Evolutionary conservation across 208 protist species (phyloP).

Genomic region (Angomonas ambiguus): DNA sequence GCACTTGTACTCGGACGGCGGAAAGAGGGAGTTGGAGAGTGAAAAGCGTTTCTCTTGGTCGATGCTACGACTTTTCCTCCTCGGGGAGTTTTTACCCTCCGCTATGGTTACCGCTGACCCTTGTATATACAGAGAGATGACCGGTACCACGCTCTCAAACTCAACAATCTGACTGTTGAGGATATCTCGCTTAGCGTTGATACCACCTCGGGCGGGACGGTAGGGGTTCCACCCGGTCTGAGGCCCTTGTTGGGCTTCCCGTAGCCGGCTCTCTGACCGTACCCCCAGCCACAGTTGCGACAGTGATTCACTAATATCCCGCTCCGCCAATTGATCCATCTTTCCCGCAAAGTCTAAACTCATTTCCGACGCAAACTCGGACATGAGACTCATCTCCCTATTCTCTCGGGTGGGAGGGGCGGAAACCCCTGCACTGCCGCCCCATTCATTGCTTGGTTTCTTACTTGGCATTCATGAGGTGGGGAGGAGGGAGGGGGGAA

Average conservation of each 20-base stretch:
- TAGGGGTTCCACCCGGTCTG: slow-evolving; percentile 75
- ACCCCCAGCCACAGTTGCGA: slow-evolving; percentile 34
- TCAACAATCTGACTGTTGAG: slow-evolving; percentile 72
- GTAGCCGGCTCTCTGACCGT: slow-evolving; percentile 36
- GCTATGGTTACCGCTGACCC: slow-evolving; percentile 15
- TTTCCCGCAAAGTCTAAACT: slow-evolving; percentile 38
- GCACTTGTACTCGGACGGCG: slow-evolving; percentile 6
- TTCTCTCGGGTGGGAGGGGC: not conserved
- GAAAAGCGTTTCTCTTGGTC: not conserved
- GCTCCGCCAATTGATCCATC: slow-evolving; percentile 40
- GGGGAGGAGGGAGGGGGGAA: no score
- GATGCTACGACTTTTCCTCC: not conserved
- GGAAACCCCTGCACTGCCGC: not conserved
- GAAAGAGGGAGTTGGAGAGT: slow-evolving; percentile 1
- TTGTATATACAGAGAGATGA: slow-evolving; percentile 37
- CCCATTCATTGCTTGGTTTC: not conserved
- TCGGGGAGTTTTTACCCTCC: not conserved
- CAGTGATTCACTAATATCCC: slow-evolving; percentile 37
- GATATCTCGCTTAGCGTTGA: slow-evolving; percentile 43
- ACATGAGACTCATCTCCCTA: not conserved
- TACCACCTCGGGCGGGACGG: slow-evolving; percentile 44
- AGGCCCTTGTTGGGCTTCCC: slow-evolving; percentile 29
- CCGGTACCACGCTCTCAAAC: slow-evolving; percentile 37
- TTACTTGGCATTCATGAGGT: not conserved
- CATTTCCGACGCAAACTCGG: slow-evolving; percentile 3